These are phyloP conservation scores for Psilocybe mexicana DNA, from an alignment of 1,284 basidiomycete genomes.

Conservation along the genomic window DNA sequence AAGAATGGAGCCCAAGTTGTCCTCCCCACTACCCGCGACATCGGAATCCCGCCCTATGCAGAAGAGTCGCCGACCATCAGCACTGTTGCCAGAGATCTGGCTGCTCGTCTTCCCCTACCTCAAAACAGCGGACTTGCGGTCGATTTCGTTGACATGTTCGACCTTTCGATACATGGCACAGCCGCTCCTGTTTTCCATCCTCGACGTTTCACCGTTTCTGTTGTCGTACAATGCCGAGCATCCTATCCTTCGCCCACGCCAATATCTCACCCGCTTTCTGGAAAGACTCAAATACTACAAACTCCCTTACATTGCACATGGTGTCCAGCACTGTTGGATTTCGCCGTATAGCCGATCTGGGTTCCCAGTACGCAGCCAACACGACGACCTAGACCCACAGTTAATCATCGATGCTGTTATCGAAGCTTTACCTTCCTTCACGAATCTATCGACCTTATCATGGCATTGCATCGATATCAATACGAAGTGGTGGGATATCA, in stretches of 20 bases:
- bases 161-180: conserved; percentile 35
- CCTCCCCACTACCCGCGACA: not conserved
- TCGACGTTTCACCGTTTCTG: conserved; percentile 35
- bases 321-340: conserved; percentile 36
- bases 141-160: conserved; percentile 30
- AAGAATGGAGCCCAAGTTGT: not conserved
- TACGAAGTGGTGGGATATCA: conserved; percentile 29
- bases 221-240: conserved; percentile 29
- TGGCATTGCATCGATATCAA: conserved; percentile 37
- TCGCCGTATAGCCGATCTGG: conserved; percentile 32
- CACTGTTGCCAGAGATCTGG: conserved; percentile 32
- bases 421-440: conserved; percentile 31
- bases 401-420: conserved; percentile 34
- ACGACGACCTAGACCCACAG: conserved; percentile 32
- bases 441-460: conserved; percentile 31
- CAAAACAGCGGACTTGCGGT: conserved; percentile 26
- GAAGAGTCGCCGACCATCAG: not conserved
- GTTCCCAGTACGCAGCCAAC: conserved; percentile 29
- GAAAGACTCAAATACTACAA: conserved; percentile 33
- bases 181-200: conserved; percentile 34
- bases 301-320: conserved; percentile 32
- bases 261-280: conserved; percentile 30
- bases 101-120: conserved; percentile 33
- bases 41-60: not conserved
- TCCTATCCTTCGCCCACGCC: conserved; percentile 29